phyloP scores from a whole-genome alignment of 1,284 basidiomycete species.

The Dichomitus squalens region DNA sequence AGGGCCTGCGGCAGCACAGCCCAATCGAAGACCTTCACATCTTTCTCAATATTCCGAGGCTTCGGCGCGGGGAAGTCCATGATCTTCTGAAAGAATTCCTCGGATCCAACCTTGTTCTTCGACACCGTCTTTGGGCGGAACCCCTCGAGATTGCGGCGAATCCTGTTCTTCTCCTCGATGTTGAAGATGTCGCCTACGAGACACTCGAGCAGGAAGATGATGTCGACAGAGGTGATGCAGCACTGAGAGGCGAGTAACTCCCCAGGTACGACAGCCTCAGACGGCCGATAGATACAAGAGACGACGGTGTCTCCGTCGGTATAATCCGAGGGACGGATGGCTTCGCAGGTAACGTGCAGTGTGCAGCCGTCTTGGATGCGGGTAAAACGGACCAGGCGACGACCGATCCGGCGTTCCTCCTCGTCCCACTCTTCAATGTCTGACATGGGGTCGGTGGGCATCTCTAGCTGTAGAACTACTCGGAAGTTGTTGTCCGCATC shows the following conservation, averaged over 20 bases:
- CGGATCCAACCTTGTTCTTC: slow-evolving; percentile 80
- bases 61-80: slow-evolving; percentile 96
- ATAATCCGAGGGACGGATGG: slow-evolving; percentile 64
- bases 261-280: slow-evolving; percentile 32
- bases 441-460: slow-evolving; percentile 55
- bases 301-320: slow-evolving; percentile 60
- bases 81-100: slow-evolving; percentile 90
- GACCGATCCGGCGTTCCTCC: slow-evolving; percentile 57
- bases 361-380: slow-evolving; percentile 62
- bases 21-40: slow-evolving; percentile 98
- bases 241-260: slow-evolving; percentile 56
- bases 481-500: slow-evolving; percentile 41
- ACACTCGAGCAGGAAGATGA: slow-evolving; percentile 90
- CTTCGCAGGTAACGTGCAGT: slow-evolving; percentile 66
- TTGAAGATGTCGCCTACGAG: slow-evolving; percentile 84
- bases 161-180: slow-evolving; percentile 96
- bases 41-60: slow-evolving; percentile 96
- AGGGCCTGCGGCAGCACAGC: slow-evolving; percentile 77
- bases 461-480: slow-evolving; percentile 58
- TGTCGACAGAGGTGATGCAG: slow-evolving; percentile 93
- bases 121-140: slow-evolving; percentile 90
- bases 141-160: slow-evolving; percentile 91
- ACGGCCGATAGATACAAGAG: slow-evolving; percentile 90
- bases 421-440: slow-evolving; percentile 49
- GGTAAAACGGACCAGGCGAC: slow-evolving; percentile 73